Evolutionary conservation across 1,284 basidiomycete genomes (phyloP), one percentile per base, ranked within the genome.

Genomic region (Sporisorium iseilematis-ciliati): DNA sequence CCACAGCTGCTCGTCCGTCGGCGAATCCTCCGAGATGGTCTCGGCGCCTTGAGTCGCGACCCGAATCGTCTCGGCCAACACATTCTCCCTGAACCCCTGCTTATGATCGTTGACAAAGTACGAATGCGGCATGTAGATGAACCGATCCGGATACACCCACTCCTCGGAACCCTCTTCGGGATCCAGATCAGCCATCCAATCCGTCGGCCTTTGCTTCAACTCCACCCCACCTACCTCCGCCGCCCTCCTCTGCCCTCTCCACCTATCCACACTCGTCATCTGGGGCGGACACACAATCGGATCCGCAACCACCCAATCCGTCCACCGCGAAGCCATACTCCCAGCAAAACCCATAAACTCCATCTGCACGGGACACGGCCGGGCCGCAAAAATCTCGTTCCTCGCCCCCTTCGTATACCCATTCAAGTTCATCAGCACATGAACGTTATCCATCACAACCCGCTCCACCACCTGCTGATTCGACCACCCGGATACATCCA

Each of bases 351-450:
- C 83, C 80, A 85, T 84, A 43, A 90, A 87, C 62, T 89, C 89
- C 75, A 90, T 87, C 81, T 91, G 89, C 10, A 91, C 84, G 0
- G 90, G 90, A 61, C 87, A 88, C 16, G 89, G 88, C 29, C 90
- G 85, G 1, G 88, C 88, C 8, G 90, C 90, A 66, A 91, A 91
- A 14, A 91, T 86, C 68, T 91, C 90, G 75, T 90, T 91, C 54
- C 88, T 84, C 3, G 90, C 89, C 11, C 89, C 90, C 80, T 90
- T 90, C n/a, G 90, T 91, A 73, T 91, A 91, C 4, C 90, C 90
- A 21, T 89, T 90, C 4, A 90, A 82, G 68, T 90, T 89, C 65
- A 90, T 85, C 21, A 90, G 87, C 87, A 84, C 87, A 73, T 90
- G 90, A 63, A 91, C 89, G 53, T 87, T 86, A 69, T 90, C 88